Conservation (phyloP, 2,329 filamentous ascomycete genomes). For the Alternaria gansuensis region DNA sequence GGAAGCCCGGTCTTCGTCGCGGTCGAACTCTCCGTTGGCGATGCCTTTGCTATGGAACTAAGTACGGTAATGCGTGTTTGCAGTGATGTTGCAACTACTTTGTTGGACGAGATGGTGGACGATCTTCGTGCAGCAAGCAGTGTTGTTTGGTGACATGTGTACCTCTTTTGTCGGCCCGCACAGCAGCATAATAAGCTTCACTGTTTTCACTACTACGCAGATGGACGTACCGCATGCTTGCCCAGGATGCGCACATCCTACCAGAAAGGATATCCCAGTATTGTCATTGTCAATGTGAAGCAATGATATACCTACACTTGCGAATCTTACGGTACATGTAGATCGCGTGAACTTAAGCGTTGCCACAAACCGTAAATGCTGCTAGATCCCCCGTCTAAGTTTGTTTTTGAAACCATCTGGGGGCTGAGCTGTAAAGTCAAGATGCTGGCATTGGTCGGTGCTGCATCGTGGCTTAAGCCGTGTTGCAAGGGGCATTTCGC, state of each 20-base stretch:
- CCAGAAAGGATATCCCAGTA: not conserved
- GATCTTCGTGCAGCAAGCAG: not conserved
- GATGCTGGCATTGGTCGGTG: not conserved
- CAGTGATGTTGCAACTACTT: not conserved
- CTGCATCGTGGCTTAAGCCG: constrained; percentile 2
- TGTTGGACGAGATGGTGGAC: not conserved
- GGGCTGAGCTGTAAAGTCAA: not conserved
- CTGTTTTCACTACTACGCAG: not conserved
- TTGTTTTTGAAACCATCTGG: no score
- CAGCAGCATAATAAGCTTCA: not conserved
- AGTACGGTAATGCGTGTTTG: not conserved
- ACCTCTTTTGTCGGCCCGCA: not conserved
- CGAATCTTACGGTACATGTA: not conserved
- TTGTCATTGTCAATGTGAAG: not conserved
- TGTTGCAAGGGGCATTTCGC: not conserved
- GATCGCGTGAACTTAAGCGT: not conserved
- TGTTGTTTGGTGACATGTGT: not conserved
- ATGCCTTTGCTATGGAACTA: no score
- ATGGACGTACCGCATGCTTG: not conserved
- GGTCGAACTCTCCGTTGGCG: no score
- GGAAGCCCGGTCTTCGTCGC: no score
- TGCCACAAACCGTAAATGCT: not conserved
- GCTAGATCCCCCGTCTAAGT: not conserved
- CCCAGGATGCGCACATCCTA: not conserved
- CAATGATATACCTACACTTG: not conserved